Conservation (phyloP, 139 green algal genomes). For the Yamagishiella unicocca region DNA sequence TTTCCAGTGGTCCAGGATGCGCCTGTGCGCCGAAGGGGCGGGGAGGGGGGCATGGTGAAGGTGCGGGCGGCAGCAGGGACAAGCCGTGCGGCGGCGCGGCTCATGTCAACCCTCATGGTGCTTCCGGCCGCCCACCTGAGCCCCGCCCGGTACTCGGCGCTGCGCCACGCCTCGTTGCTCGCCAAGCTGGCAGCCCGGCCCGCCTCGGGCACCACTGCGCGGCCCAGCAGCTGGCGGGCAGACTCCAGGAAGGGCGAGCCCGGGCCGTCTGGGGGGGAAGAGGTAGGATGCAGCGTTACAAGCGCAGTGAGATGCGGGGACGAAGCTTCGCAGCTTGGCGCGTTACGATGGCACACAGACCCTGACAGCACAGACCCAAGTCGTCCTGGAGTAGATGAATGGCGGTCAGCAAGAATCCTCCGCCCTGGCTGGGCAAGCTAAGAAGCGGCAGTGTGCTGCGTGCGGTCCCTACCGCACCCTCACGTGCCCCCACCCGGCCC, state of each 20-base stretch:
- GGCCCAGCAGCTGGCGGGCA: conserved; percentile 15
- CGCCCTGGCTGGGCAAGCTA: no score
- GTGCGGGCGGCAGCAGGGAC: neutral
- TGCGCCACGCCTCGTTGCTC: conserved; percentile 32
- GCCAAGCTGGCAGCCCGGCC: neutral
- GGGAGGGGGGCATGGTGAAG: no score
- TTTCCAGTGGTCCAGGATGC: neutral
- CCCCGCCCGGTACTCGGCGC: conserved; percentile 28
- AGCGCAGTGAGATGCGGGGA: no score
- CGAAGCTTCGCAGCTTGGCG: no score
- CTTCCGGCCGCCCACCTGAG: neutral
- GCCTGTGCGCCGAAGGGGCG: neutral
- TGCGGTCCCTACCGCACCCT: neutral
- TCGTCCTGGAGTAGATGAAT: no score
- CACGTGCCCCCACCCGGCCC: neutral
- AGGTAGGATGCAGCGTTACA: no score
- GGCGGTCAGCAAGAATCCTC: no score
- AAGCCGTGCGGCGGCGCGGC: neutral
- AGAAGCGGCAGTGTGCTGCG: no score
- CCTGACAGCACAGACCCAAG: no score
- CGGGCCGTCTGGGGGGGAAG: conserved; percentile 43
- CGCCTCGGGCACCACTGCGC: conserved; percentile 23
- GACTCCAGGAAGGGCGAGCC: conserved; percentile 2
- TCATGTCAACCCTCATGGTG: neutral
- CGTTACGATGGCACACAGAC: no score